Conservation (phyloP, 2,329 filamentous ascomycete species). For the Talaromyces sp. region DNA sequence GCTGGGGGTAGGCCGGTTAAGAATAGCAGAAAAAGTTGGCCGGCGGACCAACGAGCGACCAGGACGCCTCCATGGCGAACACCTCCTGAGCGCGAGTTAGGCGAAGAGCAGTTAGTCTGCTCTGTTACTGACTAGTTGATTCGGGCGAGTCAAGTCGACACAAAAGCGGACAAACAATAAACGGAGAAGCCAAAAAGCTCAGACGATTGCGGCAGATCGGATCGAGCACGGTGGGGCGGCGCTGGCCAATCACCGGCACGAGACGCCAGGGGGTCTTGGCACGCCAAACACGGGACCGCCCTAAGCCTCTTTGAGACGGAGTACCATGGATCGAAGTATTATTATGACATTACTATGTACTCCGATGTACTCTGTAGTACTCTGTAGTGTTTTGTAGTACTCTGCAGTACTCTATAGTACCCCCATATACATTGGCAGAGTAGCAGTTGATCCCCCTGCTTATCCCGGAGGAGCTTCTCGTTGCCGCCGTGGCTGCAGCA, state of each 20-base stretch:
- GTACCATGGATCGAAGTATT: not conserved
- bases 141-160: too few species aligned
- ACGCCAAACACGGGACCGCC: not conserved
- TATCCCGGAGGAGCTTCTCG: too few species aligned
- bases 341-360: too few species aligned
- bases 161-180: not conserved
- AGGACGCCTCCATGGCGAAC: not conserved
- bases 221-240: not conserved
- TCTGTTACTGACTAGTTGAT: too few species aligned
- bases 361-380: too few species aligned
- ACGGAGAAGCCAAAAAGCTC: not conserved
- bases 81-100: not conserved
- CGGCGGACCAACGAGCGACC: not conserved
- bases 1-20: not conserved
- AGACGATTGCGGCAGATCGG: slow-evolving; percentile 1
- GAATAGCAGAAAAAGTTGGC: not conserved
- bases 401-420: too few species aligned
- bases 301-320: not conserved
- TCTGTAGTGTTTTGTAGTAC: too few species aligned
- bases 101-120: not conserved
- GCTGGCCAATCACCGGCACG: not conserved
- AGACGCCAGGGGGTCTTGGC: not conserved
- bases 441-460: too few species aligned
- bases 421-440: too few species aligned
- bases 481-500: not conserved